These are phyloP conservation scores for Tricholoma saponaceum DNA, from an alignment of 768 basidiomycete species.

Conservation along the genomic window DNA sequence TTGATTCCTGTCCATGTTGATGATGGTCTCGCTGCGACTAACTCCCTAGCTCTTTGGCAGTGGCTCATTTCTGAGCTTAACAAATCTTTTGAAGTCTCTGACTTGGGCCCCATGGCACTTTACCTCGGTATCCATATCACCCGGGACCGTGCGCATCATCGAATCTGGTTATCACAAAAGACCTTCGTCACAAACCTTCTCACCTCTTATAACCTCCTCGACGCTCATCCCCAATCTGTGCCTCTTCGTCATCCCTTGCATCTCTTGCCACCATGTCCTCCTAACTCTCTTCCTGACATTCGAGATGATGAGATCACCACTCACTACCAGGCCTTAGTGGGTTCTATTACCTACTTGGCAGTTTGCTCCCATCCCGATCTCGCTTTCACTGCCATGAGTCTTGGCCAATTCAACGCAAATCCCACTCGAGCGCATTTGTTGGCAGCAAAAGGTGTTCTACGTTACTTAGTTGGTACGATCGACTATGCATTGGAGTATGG, in stretches of 20 bases:
- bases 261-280: too few species aligned
- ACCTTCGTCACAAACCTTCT: neutral
- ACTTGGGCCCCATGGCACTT: neutral
- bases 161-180: neutral
- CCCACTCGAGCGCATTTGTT: conserved; percentile 24
- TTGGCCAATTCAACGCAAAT: conserved; percentile 26
- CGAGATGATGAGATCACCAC: conserved; percentile 9
- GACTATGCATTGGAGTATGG: conserved; percentile 17
- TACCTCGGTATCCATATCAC: neutral
- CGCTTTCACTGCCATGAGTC: conserved; percentile 21
- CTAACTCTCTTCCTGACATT: too few species aligned
- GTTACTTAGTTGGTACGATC: conserved; percentile 28
- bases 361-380: conserved; percentile 32
- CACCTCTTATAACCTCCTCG: too few species aligned
- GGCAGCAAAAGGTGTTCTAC: conserved; percentile 26
- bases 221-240: too few species aligned
- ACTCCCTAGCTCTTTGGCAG: conserved; percentile 11
- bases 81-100: conserved; percentile 1
- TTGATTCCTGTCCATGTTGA: conserved; percentile 24
- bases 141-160: neutral
- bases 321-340: conserved; percentile 18
- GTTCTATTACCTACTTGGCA: conserved; percentile 24
- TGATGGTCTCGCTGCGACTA: conserved; percentile 18
- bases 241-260: too few species aligned
- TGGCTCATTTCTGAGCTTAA: conserved; percentile 16